Percentiles rank a stretch among this genome's conserved stretches.
phyloP scores from a whole-genome alignment of 345 rosid species.

The Luvunga scandens region DNA sequence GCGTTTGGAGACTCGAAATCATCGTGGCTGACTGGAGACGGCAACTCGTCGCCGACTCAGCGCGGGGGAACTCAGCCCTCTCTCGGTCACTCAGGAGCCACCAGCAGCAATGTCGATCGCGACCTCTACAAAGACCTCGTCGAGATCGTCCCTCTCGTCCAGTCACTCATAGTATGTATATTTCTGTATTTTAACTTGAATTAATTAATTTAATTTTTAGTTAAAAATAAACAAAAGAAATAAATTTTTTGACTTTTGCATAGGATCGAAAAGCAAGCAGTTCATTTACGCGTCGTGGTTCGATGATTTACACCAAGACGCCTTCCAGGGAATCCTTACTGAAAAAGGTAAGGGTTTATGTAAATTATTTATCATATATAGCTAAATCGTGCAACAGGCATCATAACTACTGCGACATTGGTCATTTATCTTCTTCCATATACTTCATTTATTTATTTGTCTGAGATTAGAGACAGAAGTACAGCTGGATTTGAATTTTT shows the following conservation, averaged over 20 bases:
- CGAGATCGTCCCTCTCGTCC: slow-evolving; percentile 87
- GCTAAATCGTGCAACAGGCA: background rate
- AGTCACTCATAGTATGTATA: slow-evolving; percentile 70
- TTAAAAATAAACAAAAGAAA: background rate
- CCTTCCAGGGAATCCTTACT: slow-evolving; percentile 77
- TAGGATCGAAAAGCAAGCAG: slow-evolving; percentile 78
- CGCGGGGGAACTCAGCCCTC: slow-evolving; percentile 22
- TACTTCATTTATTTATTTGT: background rate
- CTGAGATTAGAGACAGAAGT: background rate
- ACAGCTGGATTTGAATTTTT: background rate
- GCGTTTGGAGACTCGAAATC: slow-evolving; percentile 61
- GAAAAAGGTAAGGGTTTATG: slow-evolving; percentile 41
- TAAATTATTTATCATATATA: background rate
- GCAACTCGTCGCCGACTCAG: slow-evolving; percentile 49
- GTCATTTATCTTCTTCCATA: background rate
- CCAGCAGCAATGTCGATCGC: slow-evolving; percentile 57
- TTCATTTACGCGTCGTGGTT: slow-evolving; percentile 85
- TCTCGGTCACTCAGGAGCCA: slow-evolving; percentile 17
- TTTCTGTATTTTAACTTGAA: background rate
- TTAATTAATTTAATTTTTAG: background rate
- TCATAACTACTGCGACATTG: background rate
- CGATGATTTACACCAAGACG: slow-evolving; percentile 86
- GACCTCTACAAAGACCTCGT: slow-evolving; percentile 82
- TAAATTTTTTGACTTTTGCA: background rate
- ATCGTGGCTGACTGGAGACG: slow-evolving; percentile 63